A percentile compares a stretch with the other conserved stretches of the same genome.
These are phyloP conservation scores for Sechiopsis laciniata DNA, from an alignment of 306 rosid genomes.

Conservation along the genomic window DNA sequence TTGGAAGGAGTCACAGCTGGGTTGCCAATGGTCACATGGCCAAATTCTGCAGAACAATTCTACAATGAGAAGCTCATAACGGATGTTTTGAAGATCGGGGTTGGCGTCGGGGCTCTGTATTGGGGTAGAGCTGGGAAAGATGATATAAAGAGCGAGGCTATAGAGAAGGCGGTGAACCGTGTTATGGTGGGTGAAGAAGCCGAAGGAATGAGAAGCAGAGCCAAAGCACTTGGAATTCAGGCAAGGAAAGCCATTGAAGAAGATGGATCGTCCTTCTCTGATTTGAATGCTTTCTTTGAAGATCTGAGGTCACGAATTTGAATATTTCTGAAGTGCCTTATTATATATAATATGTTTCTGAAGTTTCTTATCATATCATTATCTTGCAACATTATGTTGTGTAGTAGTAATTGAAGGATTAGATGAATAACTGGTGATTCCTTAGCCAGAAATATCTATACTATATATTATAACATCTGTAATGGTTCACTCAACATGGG, in stretches of 20 bases:
- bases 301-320: slow-evolving; percentile 22
- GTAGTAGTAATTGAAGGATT: neutral
- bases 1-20: neutral
- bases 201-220: slow-evolving; percentile 42
- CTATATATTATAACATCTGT: too few species aligned
- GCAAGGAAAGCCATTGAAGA: slow-evolving; percentile 27
- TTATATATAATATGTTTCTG: neutral
- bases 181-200: slow-evolving; percentile 45
- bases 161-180: slow-evolving; percentile 8
- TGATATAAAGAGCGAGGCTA: too few species aligned
- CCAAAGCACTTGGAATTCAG: slow-evolving; percentile 22
- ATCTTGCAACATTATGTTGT: too few species aligned
- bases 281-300: slow-evolving; percentile 20
- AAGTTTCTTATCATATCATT: too few species aligned
- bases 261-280: slow-evolving; percentile 25
- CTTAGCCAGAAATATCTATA: neutral
- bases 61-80: slow-evolving; percentile 57
- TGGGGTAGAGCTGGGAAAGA: slow-evolving; percentile 31
- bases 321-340: neutral
- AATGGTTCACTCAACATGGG: neutral
- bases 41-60: neutral
- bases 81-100: slow-evolving; percentile 41
- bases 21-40: neutral
- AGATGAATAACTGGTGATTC: slow-evolving; percentile 9
- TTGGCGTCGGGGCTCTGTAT: slow-evolving; percentile 49